phyloP scores from a whole-genome alignment of 306 rosid species.

The Malus orientalis region DNA sequence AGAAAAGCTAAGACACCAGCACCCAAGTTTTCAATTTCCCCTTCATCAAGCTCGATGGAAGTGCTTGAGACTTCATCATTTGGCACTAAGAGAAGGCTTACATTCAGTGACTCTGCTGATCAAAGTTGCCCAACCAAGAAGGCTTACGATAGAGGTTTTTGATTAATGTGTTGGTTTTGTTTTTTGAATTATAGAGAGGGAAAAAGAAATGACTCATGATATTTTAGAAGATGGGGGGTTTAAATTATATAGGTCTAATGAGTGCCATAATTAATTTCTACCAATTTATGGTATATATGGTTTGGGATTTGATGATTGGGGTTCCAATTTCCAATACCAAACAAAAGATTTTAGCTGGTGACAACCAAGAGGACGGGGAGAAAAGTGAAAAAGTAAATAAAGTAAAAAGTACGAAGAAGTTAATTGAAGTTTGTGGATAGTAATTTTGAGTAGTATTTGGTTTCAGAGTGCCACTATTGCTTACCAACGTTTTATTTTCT shows the following conservation, averaged over 20 bases:
- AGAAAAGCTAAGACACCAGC: slow-evolving; percentile 44
- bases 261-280: slow-evolving; percentile 25
- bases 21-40: slow-evolving; percentile 19
- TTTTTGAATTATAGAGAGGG: slow-evolving; percentile 42
- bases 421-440: slow-evolving; percentile 31
- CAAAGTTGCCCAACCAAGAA: slow-evolving; percentile 34
- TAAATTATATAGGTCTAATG: slow-evolving; percentile 35
- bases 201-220: slow-evolving; percentile 22
- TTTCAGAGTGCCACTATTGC: slow-evolving; percentile 31
- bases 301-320: slow-evolving; percentile 57
- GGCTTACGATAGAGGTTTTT: slow-evolving; percentile 20
- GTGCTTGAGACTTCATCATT: slow-evolving; percentile 34
- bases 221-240: slow-evolving; percentile 17
- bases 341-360: slow-evolving; percentile 37
- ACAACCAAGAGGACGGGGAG: slow-evolving; percentile 42
- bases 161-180: slow-evolving; percentile 31
- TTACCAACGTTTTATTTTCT: slow-evolving; percentile 6
- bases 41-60: slow-evolving; percentile 33
- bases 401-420: slow-evolving; percentile 25
- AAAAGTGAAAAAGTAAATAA: slow-evolving; percentile 45
- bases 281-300: slow-evolving; percentile 40
- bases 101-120: slow-evolving; percentile 51
- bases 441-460: slow-evolving; percentile 37
- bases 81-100: slow-evolving; percentile 72
- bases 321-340: slow-evolving; percentile 52